Evolutionary conservation across 352 stramenopile genomes (phyloP), one percentile per base, ranked within the genome.

Genomic region (Phytophthora hybrid): DNA sequence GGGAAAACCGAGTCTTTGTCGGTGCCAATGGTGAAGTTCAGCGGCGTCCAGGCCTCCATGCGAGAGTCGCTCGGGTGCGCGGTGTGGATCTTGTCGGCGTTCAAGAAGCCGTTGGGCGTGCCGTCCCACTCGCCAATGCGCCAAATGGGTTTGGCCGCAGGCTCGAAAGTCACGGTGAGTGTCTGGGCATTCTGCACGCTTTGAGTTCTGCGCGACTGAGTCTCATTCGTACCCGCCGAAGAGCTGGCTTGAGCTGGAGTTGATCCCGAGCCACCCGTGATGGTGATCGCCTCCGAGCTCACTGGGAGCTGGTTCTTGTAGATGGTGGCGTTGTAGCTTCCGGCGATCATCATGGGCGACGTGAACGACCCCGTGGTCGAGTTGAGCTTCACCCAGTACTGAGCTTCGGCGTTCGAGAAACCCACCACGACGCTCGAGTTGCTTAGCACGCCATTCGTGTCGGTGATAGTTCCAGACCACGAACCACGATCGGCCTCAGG

Each of bases 241-340:
- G 51, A 31, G 10, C 49, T 73, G 9, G 59, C 49, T 13, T 44
- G 51, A 10, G 58, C 49, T 10, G 47, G 51, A 13, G 58, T 58
- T 19, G 67, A 61, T 0, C 69, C 70, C n/a, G 47, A 54, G 18
- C n/a, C 47, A 9, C 62, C 53, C 0, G 29, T 31, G 21, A 85
- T 69, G 5, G 63, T 78, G 61, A 87, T 75, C 4, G 51, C 13
- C 29, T 73, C 70, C 5, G 74, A 85, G 13, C 73, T 77, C 18
- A 88, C 82, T 4, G 73, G 74, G 14, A 90, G 79, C 26, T 88
- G 78, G 62, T 83, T 88, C 70, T 84, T 88, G 73, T 83, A 88
- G 19, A 90, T 82, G 3, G 77, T 84, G 6, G 84, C 63, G 16
- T 80, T 90, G 62, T 90, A 90, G 26, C 71, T 81, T 9, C 82